phyloP scores from a whole-genome alignment of 2,329 filamentous ascomycete genomes.

The Rugonectria rugulosa region DNA sequence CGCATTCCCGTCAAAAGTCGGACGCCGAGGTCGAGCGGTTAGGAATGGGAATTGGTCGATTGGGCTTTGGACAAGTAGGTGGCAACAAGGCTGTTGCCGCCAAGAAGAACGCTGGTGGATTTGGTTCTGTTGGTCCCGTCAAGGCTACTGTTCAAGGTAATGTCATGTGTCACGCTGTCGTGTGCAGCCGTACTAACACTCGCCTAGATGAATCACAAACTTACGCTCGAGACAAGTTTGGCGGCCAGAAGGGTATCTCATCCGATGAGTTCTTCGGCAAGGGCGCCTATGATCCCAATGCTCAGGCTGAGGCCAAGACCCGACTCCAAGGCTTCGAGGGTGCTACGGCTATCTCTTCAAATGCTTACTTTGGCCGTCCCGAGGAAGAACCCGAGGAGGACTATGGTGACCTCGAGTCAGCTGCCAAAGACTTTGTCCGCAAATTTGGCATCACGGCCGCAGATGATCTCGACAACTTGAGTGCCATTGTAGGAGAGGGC shows the following conservation, averaged over 20 bases:
- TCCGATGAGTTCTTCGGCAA: slow-evolving; percentile 99
- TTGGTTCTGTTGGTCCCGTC: slow-evolving; percentile 82
- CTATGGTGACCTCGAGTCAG: slow-evolving; percentile 90
- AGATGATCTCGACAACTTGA: slow-evolving; percentile 93
- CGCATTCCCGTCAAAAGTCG: slow-evolving; percentile 65
- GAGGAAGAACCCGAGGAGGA: slow-evolving; percentile 83
- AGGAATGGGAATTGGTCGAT: slow-evolving; percentile 84
- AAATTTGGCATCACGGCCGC: slow-evolving; percentile 95
- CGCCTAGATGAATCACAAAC: slow-evolving; percentile 74
- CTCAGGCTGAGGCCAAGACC: slow-evolving; percentile 84
- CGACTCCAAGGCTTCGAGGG: slow-evolving; percentile 93
- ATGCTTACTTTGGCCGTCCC: slow-evolving; percentile 94
- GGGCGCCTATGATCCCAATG: slow-evolving; percentile 80
- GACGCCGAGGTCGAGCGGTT: slow-evolving; percentile 86
- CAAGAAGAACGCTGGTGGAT: slow-evolving; percentile 82
- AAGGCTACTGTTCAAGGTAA: slow-evolving; percentile 75
- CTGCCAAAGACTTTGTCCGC: slow-evolving; percentile 94
- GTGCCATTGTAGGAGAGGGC: slow-evolving; percentile 83
- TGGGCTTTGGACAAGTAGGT: slow-evolving; percentile 89
- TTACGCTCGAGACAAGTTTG: slow-evolving; percentile 89
- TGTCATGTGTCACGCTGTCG: background rate
- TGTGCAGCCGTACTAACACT: slow-evolving; percentile 15
- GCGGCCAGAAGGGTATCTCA: slow-evolving; percentile 91
- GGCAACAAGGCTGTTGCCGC: slow-evolving; percentile 62
- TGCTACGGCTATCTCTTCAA: slow-evolving; percentile 90